These are phyloP conservation scores for Phlebiopsis flavidoalba DNA, from an alignment of 768 basidiomycete genomes.

Conservation along the genomic window DNA sequence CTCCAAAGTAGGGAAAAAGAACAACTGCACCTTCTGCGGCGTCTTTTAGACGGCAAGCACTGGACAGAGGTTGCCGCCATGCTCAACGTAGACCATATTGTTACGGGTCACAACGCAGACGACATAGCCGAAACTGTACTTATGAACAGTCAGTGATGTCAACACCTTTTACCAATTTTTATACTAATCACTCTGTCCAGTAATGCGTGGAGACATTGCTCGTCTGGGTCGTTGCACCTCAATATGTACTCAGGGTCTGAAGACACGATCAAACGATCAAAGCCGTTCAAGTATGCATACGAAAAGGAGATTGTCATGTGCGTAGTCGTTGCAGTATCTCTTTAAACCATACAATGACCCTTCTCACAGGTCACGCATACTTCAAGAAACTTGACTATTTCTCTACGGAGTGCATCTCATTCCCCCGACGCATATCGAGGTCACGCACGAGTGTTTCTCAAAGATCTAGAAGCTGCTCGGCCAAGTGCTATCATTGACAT, in stretches of 20 bases:
- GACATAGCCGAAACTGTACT: slow-evolving; percentile 98
- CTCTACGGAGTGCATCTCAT: slow-evolving; percentile 98
- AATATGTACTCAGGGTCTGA: slow-evolving; percentile 95
- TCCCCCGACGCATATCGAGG: slow-evolving; percentile 98
- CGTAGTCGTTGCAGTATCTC: slow-evolving; percentile 14
- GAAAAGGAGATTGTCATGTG: slow-evolving; percentile 99
- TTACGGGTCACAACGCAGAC: slow-evolving; percentile 98
- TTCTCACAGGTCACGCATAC: slow-evolving; percentile 85
- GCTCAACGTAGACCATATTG: slow-evolving; percentile 91
- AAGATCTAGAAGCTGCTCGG: slow-evolving; percentile 90
- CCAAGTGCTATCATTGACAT: slow-evolving; percentile 97
- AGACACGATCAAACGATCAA: slow-evolving; percentile 93
- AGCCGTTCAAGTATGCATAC: slow-evolving; percentile 99
- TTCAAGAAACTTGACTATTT: slow-evolving; percentile 99
- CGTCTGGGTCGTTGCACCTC: slow-evolving; percentile 89
- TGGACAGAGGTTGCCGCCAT: slow-evolving; percentile 91
- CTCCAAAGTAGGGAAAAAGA: slow-evolving; percentile 91
- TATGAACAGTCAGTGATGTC: slow-evolving; percentile 82
- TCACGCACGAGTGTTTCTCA: slow-evolving; percentile 89
- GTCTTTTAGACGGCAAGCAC: slow-evolving; percentile 94
- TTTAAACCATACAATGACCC: not conserved
- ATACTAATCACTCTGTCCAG: slow-evolving; percentile 34
- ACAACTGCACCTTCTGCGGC: slow-evolving; percentile 99
- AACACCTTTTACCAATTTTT: not conserved
- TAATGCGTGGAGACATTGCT: slow-evolving; percentile 97